A percentile compares a stretch with the other conserved stretches of the same genome.
Conservation (phyloP, 768 basidiomycete genomes). For the Rhizopogon sp. region DNA sequence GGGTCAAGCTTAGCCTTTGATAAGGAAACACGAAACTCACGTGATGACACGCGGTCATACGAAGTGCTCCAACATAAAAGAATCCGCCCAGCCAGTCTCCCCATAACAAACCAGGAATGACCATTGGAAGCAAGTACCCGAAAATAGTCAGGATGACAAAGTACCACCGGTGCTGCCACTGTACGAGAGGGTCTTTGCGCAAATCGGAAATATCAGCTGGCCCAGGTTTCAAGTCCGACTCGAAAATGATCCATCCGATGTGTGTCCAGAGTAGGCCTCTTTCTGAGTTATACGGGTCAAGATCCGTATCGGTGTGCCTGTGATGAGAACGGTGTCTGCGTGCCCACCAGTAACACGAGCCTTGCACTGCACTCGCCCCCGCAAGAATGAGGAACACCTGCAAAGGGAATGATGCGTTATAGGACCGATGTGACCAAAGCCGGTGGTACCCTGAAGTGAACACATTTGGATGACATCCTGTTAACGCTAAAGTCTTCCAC, state of each 20-base stretch:
- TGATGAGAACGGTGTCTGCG: constrained; percentile 81
- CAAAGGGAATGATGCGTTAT: constrained; percentile 68
- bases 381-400: constrained; percentile 67
- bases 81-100: constrained; percentile 75
- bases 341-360: constrained; percentile 87
- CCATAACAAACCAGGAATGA: constrained; percentile 68
- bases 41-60: constrained; percentile 77
- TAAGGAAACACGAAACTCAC: constrained; percentile 36
- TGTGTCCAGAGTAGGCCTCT: constrained; percentile 78
- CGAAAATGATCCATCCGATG: constrained; percentile 81
- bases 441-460: constrained; percentile 64
- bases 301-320: constrained; percentile 80
- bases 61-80: constrained; percentile 67
- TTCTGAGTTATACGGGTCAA: constrained; percentile 80
- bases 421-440: constrained; percentile 82
- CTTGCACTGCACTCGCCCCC: constrained; percentile 80
- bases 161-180: constrained; percentile 78
- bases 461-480: constrained; percentile 2
- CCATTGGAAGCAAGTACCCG: constrained; percentile 65
- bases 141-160: constrained; percentile 56
- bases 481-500: background rate
- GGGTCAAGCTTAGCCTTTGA: background rate
- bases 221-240: constrained; percentile 67
- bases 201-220: constrained; percentile 71
- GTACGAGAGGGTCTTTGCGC: constrained; percentile 59